Conservation (phyloP, 495 filamentous ascomycete genomes). For the Xylaria scruposa region DNA sequence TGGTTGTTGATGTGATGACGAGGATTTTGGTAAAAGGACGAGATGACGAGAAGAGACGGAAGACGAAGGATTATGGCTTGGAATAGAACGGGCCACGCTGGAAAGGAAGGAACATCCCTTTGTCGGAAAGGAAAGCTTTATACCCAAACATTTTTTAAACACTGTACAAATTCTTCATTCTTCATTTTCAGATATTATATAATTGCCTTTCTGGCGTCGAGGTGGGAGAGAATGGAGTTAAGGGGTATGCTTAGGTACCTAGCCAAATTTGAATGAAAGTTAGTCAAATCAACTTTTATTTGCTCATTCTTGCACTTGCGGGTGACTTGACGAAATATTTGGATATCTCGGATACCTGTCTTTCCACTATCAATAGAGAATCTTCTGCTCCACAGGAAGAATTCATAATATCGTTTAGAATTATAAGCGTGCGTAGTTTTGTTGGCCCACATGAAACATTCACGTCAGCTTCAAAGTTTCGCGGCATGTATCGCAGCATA, state of each 20-base stretch:
- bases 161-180: constrained; percentile 7
- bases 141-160: neutral
- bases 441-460: neutral
- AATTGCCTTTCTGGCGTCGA: constrained; percentile 1
- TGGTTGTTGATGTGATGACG: constrained; percentile 16
- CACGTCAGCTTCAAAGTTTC: neutral
- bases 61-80: neutral
- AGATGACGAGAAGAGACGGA: neutral
- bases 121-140: constrained; percentile 18
- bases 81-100: neutral
- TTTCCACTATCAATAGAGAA: neutral
- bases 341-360: neutral
- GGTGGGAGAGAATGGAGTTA: neutral
- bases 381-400: neutral
- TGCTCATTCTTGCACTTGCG: neutral
- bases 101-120: neutral
- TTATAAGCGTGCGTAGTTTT: neutral
- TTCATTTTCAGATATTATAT: neutral
- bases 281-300: neutral
- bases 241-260: constrained; percentile 2
- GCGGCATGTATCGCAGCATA: neutral
- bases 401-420: neutral
- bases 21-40: neutral
- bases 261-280: neutral
- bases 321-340: neutral